A percentile compares a stretch with the other conserved stretches of the same genome.
Conservation (phyloP, 2,329 filamentous ascomycete species). For the Chaetomiaceae sp. region DNA sequence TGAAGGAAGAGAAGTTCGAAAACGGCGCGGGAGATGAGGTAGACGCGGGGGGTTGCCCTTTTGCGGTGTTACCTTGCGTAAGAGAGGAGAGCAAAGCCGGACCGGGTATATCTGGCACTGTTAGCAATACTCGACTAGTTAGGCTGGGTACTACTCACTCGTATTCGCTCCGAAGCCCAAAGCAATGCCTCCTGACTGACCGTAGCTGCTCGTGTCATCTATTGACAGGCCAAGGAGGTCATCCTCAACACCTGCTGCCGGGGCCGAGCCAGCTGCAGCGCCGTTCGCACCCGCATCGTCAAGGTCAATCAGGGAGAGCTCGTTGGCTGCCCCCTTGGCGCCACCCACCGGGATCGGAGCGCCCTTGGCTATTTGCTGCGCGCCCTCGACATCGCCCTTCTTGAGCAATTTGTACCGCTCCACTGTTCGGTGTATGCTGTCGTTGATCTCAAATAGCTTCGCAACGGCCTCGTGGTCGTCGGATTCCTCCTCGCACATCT, state of each 20-base stretch:
- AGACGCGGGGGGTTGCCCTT: constrained; percentile 35
- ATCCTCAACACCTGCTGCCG: constrained; percentile 66
- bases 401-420: constrained; percentile 94
- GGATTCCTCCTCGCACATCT: constrained; percentile 98
- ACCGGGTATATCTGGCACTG: constrained; percentile 52
- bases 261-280: constrained; percentile 34
- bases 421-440: constrained; percentile 95
- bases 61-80: constrained; percentile 55
- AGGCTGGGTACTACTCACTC: constrained; percentile 42
- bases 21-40: constrained; percentile 37
- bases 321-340: constrained; percentile 57
- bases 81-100: constrained; percentile 59
- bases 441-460: constrained; percentile 94
- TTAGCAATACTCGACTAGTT: constrained; percentile 22
- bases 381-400: constrained; percentile 82
- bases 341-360: constrained; percentile 60
- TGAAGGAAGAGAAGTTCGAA: constrained; percentile 50
- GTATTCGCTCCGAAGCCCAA: constrained; percentile 69
- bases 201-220: constrained; percentile 58
- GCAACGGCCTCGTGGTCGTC: constrained; percentile 94
- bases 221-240: constrained; percentile 87
- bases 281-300: constrained; percentile 55
- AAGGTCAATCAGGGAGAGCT: constrained; percentile 92
- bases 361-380: constrained; percentile 76
- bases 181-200: constrained; percentile 74